Conservation (phyloP, 2,329 filamentous ascomycete genomes). For the Botrytis byssoidea region DNA sequence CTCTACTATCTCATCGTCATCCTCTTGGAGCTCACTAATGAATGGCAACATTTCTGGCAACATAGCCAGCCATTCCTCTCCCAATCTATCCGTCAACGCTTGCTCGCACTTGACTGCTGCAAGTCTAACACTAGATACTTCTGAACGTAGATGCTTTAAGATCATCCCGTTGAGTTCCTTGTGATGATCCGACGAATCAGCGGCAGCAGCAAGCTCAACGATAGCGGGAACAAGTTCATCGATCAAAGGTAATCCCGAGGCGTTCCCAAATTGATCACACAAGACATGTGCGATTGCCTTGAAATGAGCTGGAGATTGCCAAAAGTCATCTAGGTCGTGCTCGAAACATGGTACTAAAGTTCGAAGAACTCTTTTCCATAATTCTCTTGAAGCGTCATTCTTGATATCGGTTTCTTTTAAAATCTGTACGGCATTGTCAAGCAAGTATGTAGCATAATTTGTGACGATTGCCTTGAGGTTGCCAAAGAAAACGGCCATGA, state of each 20-base stretch:
- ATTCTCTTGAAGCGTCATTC: slow-evolving; percentile 51
- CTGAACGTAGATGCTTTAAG: slow-evolving; percentile 74
- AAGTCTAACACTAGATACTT: slow-evolving; percentile 69
- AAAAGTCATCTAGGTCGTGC: slow-evolving; percentile 93
- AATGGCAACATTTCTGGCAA: slow-evolving; percentile 95
- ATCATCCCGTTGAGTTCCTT: slow-evolving; percentile 81
- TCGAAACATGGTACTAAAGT: slow-evolving; percentile 76
- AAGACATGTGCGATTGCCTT: slow-evolving; percentile 67
- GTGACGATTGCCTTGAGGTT: slow-evolving; percentile 93
- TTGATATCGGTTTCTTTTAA: slow-evolving; percentile 50
- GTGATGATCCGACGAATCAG: slow-evolving; percentile 84
- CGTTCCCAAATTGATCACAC: slow-evolving; percentile 61
- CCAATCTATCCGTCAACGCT: slow-evolving; percentile 72
- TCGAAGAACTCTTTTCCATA: slow-evolving; percentile 69
- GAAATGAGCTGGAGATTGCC: slow-evolving; percentile 90
- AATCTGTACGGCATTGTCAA: slow-evolving; percentile 70
- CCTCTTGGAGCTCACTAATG: slow-evolving; percentile 93
- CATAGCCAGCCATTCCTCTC: slow-evolving; percentile 90
- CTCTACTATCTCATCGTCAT: slow-evolving; percentile 93
- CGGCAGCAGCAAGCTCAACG: slow-evolving; percentile 74
- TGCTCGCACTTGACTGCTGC: slow-evolving; percentile 82
- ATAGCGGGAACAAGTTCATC: slow-evolving; percentile 69
- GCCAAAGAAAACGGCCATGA: slow-evolving; percentile 76
- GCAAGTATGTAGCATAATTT: slow-evolving; percentile 79
- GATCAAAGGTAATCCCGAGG: slow-evolving; percentile 44